Evolutionary conservation across 108 stramenopile genomes (phyloP), one percentile per base, ranked within the genome.

Genomic region (Bacterosira constricta): DNA sequence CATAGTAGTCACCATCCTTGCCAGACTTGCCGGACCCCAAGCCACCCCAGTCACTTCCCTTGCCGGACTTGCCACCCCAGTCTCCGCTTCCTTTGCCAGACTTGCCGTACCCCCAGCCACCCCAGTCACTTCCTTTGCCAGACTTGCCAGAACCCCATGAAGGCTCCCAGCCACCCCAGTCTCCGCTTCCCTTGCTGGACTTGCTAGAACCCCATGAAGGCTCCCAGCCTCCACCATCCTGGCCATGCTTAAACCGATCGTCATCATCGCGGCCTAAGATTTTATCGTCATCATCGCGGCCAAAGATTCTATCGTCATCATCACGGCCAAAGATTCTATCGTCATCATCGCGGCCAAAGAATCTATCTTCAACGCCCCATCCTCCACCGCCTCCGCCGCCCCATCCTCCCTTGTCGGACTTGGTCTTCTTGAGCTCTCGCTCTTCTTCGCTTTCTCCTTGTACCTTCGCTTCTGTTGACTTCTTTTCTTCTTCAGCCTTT

Each of bases 21-120:
- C 65, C 65, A 35, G 44, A 47, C 29, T 64, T 27, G 25, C 63
- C 63, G 12, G 46, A 47, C 21, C 46, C 45, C 39, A 13, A 6
- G 5, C 17, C 18, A 55, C 17, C 27, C 42, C 53, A 4, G 30
- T 50, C 29, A n/a, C 30, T 35, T 1, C 46, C 25, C 35, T 50
- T 64, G 32, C 58, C 71, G 46, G 31, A 54, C 31, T 54, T 54
- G 35, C 37, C 37, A 15, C 58, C 59, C 6, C 18, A 7, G 17
- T 20, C 27, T 29, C 31, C 38, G 39, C 59, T 30, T 9, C 36
- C 11, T 23, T 66, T 66, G 44, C 65, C 65, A 35, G 44, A 47
- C 29, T 64, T 27, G 25, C 63, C 63, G 12, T 18, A 47, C 21
- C 46, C 45, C 39, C 2, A 6, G 5, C 17, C 18, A 55, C 17